These are phyloP conservation scores for Luffa aegyptiaca DNA, from an alignment of 306 rosid genomes.

Conservation along the genomic window DNA sequence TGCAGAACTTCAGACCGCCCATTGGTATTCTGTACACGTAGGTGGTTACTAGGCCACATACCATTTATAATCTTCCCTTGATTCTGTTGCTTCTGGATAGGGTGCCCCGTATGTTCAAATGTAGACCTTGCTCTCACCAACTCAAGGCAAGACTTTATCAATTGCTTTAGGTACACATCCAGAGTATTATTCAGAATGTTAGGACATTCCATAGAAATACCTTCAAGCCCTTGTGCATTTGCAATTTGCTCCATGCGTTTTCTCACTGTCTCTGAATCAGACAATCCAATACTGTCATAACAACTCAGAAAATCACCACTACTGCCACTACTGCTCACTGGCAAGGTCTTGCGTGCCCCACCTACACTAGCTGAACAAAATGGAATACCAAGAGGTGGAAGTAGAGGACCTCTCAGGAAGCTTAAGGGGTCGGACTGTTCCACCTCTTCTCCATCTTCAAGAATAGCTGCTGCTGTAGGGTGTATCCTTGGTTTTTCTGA, in stretches of 20 bases:
- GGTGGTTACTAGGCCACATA: constrained; percentile 68
- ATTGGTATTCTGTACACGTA: constrained; percentile 37
- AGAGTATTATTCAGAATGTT: constrained; percentile 50
- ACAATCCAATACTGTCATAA: constrained; percentile 60
- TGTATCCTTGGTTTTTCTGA: constrained; percentile 51
- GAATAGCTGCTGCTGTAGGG: constrained; percentile 28
- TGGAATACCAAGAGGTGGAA: constrained; percentile 95
- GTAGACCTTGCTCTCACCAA: constrained; percentile 65
- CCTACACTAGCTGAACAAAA: constrained; percentile 76
- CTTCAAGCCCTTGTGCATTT: constrained; percentile 76
- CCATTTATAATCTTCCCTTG: constrained; percentile 76
- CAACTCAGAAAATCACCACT: constrained; percentile 42
- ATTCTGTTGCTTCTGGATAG: constrained; percentile 54
- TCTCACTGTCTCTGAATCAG: constrained; percentile 61
- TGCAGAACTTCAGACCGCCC: constrained; percentile 32
- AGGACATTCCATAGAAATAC: constrained; percentile 80
- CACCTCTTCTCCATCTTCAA: constrained; percentile 59
- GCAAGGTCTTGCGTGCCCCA: constrained; percentile 73
- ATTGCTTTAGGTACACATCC: constrained; percentile 77
- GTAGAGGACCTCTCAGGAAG: constrained; percentile 54
- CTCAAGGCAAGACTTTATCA: constrained; percentile 80
- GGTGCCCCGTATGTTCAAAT: constrained; percentile 34
- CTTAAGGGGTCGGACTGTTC: constrained; percentile 38
- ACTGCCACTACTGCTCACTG: constrained; percentile 37
- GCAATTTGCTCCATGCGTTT: constrained; percentile 94